Conservation (phyloP, 1,284 basidiomycete species). For the Cryptococcus hybrid region DNA sequence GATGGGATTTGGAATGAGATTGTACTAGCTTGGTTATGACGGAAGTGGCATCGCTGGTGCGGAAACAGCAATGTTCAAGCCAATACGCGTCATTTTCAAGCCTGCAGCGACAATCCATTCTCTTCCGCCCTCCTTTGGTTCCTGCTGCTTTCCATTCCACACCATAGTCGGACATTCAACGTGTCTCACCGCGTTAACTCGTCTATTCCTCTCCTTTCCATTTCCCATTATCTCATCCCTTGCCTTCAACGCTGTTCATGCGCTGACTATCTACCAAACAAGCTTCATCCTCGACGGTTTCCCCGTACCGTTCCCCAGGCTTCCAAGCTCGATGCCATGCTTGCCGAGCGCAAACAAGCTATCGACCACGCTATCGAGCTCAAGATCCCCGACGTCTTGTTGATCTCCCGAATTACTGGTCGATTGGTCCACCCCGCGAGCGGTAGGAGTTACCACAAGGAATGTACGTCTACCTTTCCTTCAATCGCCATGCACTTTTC, state of each 20-base stretch:
- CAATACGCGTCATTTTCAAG: no score
- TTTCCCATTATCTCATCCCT: neutral
- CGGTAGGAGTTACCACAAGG: conserved; percentile 90
- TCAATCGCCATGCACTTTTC: neutral
- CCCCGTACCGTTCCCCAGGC: conserved; percentile 74
- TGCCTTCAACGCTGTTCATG: neutral
- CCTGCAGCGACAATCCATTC: no score
- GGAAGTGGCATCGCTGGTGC: no score
- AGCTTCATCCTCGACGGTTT: conserved; percentile 99
- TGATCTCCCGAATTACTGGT: conserved; percentile 97
- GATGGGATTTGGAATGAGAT: no score
- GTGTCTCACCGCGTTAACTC: neutral
- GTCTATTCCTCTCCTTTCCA: neutral
- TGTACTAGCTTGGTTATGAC: no score
- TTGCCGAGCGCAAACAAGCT: conserved; percentile 73
- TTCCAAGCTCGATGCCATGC: conserved; percentile 91
- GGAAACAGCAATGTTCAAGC: no score
- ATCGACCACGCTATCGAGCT: conserved; percentile 91
- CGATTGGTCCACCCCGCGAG: conserved; percentile 87
- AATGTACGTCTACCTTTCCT: conserved; percentile 66
- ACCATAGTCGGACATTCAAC: neutral
- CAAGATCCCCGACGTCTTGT: conserved; percentile 87
- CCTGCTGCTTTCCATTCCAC: no score
- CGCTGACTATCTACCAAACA: neutral
- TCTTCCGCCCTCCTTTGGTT: no score